phyloP scores from a whole-genome alignment of 352 stramenopile species.

The Globisporangium viniferum region DNA sequence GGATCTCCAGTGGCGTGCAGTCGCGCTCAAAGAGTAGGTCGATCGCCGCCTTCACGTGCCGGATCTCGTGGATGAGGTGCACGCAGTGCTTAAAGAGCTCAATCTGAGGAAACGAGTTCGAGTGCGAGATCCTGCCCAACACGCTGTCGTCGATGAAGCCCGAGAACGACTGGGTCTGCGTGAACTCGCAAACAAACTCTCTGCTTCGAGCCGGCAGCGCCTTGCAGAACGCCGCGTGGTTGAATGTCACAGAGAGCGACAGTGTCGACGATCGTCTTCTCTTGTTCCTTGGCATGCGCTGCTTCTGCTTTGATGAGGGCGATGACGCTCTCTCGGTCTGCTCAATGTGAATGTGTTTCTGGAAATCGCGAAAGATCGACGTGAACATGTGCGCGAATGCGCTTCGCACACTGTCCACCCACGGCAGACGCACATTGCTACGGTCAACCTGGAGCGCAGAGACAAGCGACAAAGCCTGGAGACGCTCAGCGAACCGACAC shows the following conservation, averaged over 20 bases:
- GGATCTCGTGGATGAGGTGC: constrained; percentile 46
- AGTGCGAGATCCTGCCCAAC: constrained; percentile 33
- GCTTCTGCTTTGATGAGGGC: not conserved
- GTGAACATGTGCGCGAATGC: constrained; percentile 67
- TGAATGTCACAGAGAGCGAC: constrained; percentile 53
- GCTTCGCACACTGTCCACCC: constrained; percentile 59
- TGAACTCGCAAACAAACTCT: constrained; percentile 50
- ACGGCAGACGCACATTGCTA: constrained; percentile 40
- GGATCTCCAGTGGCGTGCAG: constrained; percentile 27
- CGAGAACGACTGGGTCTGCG: constrained; percentile 57
- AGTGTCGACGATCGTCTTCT: constrained; percentile 43
- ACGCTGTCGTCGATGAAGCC: constrained; percentile 65
- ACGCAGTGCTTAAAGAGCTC: constrained; percentile 68
- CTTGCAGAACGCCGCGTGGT: constrained; percentile 41
- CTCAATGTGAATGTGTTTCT: constrained; percentile 45
- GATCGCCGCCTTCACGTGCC: constrained; percentile 31
- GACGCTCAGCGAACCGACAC: constrained; percentile 53
- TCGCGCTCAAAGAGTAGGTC: constrained; percentile 59
- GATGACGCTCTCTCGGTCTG: constrained; percentile 12
- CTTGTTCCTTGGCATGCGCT: not conserved
- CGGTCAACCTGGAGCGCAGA: constrained; percentile 40
- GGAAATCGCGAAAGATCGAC: constrained; percentile 58
- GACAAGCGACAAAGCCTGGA: constrained; percentile 52
- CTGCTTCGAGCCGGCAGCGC: constrained; percentile 16
- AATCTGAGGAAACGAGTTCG: constrained; percentile 28